Percentiles rank a stretch among this genome's conserved stretches.
These are phyloP conservation scores for Aristolochia californica DNA, from an alignment of 164 flowering plant species.

Conservation along the genomic window DNA sequence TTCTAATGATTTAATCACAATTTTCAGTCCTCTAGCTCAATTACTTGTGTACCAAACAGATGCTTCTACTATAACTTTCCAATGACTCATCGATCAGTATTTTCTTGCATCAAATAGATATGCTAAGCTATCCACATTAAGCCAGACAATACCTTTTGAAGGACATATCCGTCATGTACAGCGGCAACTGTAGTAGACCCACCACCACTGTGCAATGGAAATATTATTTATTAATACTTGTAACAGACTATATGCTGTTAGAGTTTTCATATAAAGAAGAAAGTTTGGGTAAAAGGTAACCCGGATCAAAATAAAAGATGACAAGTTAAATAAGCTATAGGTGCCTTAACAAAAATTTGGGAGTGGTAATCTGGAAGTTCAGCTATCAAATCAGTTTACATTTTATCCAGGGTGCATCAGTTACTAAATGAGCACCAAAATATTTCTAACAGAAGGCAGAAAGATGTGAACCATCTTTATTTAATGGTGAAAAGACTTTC, in stretches of 20 bases:
- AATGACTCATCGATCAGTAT: no score
- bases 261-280: neutral
- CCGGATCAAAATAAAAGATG: neutral
- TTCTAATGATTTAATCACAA: no score
- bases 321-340: neutral
- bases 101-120: neutral
- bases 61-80: no score
- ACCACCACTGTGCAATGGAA: constrained; percentile 60
- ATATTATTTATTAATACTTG: constrained; percentile 5
- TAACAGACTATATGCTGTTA: neutral
- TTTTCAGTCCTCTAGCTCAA: no score
- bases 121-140: neutral
- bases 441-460: no score
- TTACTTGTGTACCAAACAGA: no score
- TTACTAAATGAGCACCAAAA: no score
- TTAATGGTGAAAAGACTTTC: no score
- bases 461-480: no score
- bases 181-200: constrained; percentile 95
- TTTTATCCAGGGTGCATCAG: no score
- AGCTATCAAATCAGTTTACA: neutral
- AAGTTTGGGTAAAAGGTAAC: neutral
- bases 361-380: neutral
- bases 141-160: constrained; percentile 61
- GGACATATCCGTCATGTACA: constrained; percentile 96
- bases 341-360: neutral